A percentile compares a stretch with the other conserved stretches of the same genome.
phyloP scores from a whole-genome alignment of 345 rosid species.

The Populus deltoides region DNA sequence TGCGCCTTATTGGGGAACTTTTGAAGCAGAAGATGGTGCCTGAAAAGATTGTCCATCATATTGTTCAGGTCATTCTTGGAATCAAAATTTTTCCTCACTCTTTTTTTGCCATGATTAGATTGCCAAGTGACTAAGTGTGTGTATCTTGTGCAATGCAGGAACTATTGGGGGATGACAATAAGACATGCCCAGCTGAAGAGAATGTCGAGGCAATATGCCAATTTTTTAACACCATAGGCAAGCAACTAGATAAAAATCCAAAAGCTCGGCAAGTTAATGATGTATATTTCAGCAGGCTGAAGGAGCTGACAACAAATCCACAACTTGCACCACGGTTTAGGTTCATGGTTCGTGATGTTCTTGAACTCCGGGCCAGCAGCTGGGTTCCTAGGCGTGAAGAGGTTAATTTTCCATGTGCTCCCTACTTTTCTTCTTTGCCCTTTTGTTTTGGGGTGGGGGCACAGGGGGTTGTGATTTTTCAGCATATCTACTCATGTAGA shows the following conservation, averaged over 20 bases:
- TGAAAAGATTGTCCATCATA: constrained; percentile 81
- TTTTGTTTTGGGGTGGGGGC: not conserved
- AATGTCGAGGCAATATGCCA: constrained; percentile 88
- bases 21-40: constrained; percentile 87
- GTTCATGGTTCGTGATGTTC: constrained; percentile 76
- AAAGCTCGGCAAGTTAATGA: constrained; percentile 65
- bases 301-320: constrained; percentile 54
- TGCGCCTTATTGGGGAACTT: constrained; percentile 84
- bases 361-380: constrained; percentile 64
- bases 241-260: constrained; percentile 70
- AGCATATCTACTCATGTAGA: not conserved
- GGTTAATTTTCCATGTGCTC: constrained; percentile 32
- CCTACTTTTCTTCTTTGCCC: not conserved
- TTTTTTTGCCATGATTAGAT: not conserved
- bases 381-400: constrained; percentile 94
- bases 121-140: not conserved
- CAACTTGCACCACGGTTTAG: constrained; percentile 57
- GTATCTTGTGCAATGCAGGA: constrained; percentile 41
- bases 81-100: not conserved
- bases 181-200: constrained; percentile 68
- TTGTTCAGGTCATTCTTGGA: constrained; percentile 51
- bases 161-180: constrained; percentile 60
- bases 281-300: constrained; percentile 52
- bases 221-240: constrained; percentile 74
- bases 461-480: not conserved